A percentile compares a stretch with the other conserved stretches of the same genome.
Conservation (phyloP, 805 yeast genomes). For the Candida easanensis region DNA sequence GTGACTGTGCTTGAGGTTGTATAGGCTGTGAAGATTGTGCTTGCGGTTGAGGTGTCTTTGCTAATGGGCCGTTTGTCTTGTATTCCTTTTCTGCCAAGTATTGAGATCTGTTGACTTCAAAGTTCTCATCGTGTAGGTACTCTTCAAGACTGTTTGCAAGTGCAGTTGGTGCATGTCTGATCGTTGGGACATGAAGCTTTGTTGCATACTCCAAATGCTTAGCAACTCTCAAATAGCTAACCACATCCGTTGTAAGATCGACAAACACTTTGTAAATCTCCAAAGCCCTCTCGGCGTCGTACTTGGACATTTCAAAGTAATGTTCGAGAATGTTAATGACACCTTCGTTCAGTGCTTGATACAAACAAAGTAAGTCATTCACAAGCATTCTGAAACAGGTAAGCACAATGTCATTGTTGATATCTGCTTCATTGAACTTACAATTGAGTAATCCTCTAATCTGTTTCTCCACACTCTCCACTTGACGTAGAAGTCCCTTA, state of each 20-base stretch:
- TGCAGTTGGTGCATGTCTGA: constrained; percentile 96
- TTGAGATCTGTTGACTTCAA: constrained; percentile 75
- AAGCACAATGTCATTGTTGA: constrained; percentile 78
- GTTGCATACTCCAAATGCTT: constrained; percentile 85
- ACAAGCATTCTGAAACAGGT: constrained; percentile 86
- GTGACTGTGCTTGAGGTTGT: constrained; percentile 7
- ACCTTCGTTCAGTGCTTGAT: constrained; percentile 92
- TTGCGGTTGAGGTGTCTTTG: not conserved
- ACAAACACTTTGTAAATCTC: constrained; percentile 83
- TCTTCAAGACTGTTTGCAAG: constrained; percentile 83
- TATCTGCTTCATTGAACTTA: constrained; percentile 73
- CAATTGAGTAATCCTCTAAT: constrained; percentile 73
- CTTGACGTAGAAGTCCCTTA: constrained; percentile 79
- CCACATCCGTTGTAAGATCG: constrained; percentile 81
- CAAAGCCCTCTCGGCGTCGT: constrained; percentile 84
- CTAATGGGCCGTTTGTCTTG: constrained; percentile 23
- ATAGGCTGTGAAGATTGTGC: constrained; percentile 4
- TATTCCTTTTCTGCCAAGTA: constrained; percentile 65
- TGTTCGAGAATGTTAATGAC: constrained; percentile 91
- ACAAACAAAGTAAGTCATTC: constrained; percentile 82
- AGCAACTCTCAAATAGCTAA: constrained; percentile 83
- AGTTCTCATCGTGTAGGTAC: constrained; percentile 81
- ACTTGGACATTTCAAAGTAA: constrained; percentile 86
- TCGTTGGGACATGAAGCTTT: constrained; percentile 89
- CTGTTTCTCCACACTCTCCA: constrained; percentile 81